Base-by-base conservation (phyloP, 129 eudicot genomes). In the Chrysanthemum makinoi region DNA sequence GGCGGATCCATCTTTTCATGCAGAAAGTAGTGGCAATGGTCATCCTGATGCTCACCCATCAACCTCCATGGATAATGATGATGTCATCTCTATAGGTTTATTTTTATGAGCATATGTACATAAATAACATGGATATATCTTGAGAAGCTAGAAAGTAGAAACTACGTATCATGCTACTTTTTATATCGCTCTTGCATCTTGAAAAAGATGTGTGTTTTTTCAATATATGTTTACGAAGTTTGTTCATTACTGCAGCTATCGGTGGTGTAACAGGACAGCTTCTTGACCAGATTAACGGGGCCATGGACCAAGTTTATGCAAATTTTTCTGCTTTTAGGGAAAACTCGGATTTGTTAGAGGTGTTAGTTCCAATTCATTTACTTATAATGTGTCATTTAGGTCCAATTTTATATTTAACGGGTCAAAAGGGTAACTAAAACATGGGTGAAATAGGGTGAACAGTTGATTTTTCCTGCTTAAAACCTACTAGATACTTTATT, bases 21-120 rank as follows among this genome's bases (percentile, higher is more conserved):
- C 68, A 24, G 70, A 84, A 70, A 73, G 79, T 43, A 83, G 75
- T 53, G 72, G 86, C 63, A 69, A 69, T 62, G 89, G 77, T 63
- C 88, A 76, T 54, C 79, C 81, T 0, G 87, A 85, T 79, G 76
- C 79, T 65, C 86, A 83, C 67, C 65, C 86, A 28, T 50, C 72
- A 66, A 70, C 77, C 65, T 76, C 88, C 33, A 76, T 77, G 75
- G 84, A 86, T 62, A 74, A 72, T 79, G 95, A 88, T 61, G 93
- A 88, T 80, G 93, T 81, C 72, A 86, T 86, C 60, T 74, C 90
- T 58, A 50, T 80, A 80, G 97, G 96, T 88, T 72, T 46, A 19
- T 17, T 15, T 13, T 47, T 52, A 30, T 19, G 52, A 16, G 1
- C 8, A 24, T 22, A 12, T 19, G 10, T 59, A 11, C 15, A 52